A percentile compares a stretch with the other conserved stretches of the same genome.
These are phyloP conservation scores for Herpetomonas muscarum DNA, from an alignment of 208 protist genomes.

Conservation along the genomic window DNA sequence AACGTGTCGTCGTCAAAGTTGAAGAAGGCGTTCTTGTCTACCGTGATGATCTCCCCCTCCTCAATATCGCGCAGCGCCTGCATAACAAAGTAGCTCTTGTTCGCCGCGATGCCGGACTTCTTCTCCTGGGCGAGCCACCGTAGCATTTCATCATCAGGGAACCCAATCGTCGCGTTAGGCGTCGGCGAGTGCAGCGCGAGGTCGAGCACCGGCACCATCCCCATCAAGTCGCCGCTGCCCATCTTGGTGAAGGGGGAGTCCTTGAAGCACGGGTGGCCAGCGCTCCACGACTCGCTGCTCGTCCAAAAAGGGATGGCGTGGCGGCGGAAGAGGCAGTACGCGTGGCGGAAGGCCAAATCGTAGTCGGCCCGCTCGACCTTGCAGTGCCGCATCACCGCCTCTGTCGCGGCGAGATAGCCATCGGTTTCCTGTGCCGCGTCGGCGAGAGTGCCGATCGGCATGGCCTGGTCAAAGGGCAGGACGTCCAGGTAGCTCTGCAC, in stretches of 20 bases:
- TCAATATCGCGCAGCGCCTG: conserved; percentile 85
- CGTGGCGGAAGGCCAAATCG: conserved; percentile 64
- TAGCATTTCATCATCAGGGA: conserved; percentile 82
- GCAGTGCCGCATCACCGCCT: conserved; percentile 49
- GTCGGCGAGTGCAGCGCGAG: conserved; percentile 71
- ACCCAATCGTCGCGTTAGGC: conserved; percentile 82
- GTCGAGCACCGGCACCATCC: conserved; percentile 85
- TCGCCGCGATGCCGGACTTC: conserved; percentile 36
- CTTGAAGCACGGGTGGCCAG: conserved; percentile 77
- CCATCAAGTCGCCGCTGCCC: conserved; percentile 62
- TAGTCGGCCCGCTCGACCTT: conserved; percentile 55
- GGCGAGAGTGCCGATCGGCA: conserved; percentile 65
- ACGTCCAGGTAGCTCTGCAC: conserved; percentile 82
- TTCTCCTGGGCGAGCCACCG: conserved; percentile 76
- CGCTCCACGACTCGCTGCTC: conserved; percentile 34
- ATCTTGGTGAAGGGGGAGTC: conserved; percentile 42
- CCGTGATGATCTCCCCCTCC: conserved; percentile 63
- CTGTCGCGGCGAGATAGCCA: conserved; percentile 56
- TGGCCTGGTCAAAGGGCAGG: conserved; percentile 67
- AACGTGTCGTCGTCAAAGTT: conserved; percentile 87
- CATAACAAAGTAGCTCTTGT: conserved; percentile 84
- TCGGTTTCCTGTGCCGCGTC: conserved; percentile 63
- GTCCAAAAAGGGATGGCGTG: conserved; percentile 86
- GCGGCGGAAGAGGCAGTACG: conserved; percentile 83
- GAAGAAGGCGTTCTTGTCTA: conserved; percentile 85